A percentile compares a stretch with the other conserved stretches of the same genome.
phyloP scores from a whole-genome alignment of 139 green algal genomes.

The Chlorella sp. region DNA sequence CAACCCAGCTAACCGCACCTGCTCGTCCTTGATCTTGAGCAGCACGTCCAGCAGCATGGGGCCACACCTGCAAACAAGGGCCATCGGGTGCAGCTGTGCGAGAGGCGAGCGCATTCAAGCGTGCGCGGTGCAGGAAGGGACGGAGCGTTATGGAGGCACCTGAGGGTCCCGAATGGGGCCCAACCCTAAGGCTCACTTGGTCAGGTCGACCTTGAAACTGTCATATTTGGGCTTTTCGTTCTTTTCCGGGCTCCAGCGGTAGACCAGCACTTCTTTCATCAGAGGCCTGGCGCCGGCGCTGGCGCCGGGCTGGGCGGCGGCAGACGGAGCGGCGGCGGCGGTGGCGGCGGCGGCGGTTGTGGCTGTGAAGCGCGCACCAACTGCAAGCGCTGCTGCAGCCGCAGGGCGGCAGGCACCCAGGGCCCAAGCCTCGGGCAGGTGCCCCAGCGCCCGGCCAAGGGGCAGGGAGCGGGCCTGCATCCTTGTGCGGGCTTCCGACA shows the following conservation, averaged over 20 bases:
- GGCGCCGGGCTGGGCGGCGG: background rate
- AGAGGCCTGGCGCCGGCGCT: background rate
- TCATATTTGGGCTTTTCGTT: conserved; percentile 84
- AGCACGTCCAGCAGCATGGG: conserved; percentile 99
- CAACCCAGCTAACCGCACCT: conserved; percentile 26
- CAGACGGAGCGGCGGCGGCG: background rate
- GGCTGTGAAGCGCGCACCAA: too few relatives aligned
- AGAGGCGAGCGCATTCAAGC: background rate
- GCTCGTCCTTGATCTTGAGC: conserved; percentile 99
- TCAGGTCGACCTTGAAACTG: conserved; percentile 94
- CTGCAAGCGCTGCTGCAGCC: background rate
- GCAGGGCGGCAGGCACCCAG: too few relatives aligned
- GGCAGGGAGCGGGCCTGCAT: too few relatives aligned
- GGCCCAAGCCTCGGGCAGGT: too few relatives aligned
- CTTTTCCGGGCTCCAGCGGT: conserved; percentile 85
- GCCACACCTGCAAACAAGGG: conserved; percentile 70
- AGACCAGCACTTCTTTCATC: background rate
- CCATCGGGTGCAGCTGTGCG: background rate
- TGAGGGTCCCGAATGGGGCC: background rate
- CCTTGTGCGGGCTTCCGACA: too few relatives aligned
- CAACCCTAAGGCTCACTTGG: conserved; percentile 43
- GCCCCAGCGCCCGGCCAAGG: too few relatives aligned
- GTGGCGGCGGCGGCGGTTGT: background rate
- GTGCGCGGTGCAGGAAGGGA: too few relatives aligned
- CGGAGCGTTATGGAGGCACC: background rate